Evolutionary conservation across 1,284 basidiomycete genomes (phyloP).

Genomic region (Caloboletus firmus): DNA sequence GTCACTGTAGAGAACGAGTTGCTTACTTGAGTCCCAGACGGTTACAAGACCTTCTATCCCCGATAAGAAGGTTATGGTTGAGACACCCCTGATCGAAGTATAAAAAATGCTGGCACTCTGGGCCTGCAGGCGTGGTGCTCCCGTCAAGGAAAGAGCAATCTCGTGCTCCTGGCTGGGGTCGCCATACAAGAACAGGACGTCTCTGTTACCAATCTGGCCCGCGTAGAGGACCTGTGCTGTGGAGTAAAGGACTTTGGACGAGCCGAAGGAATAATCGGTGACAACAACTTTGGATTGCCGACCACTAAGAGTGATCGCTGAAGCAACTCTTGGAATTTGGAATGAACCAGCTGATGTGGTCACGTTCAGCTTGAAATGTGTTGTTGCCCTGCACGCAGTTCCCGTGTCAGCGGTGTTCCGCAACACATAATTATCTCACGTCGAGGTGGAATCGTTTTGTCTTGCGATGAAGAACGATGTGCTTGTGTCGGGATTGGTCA

Average conservation of each 20-base stretch:
- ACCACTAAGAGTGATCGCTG: slow-evolving; percentile 58
- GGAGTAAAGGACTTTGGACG: slow-evolving; percentile 56
- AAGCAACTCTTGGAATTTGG: slow-evolving; percentile 52
- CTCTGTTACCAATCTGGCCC: slow-evolving; percentile 62
- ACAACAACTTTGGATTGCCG: slow-evolving; percentile 70
- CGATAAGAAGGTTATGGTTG: slow-evolving; percentile 49
- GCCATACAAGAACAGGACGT: slow-evolving; percentile 70
- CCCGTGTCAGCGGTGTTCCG: slow-evolving; percentile 5
- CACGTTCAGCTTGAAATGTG: slow-evolving; percentile 56
- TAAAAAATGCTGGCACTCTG: slow-evolving; percentile 38
- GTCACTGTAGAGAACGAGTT: slow-evolving; percentile 68
- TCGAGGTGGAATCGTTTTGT: slow-evolving; percentile 64
- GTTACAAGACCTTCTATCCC: slow-evolving; percentile 61
- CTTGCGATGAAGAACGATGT: slow-evolving; percentile 71
- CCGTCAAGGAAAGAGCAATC: slow-evolving; percentile 47
- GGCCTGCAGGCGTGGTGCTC: slow-evolving; percentile 42
- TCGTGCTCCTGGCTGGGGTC: slow-evolving; percentile 61
- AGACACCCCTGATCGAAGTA: slow-evolving; percentile 26
- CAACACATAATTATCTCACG: slow-evolving; percentile 42
- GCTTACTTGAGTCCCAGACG: slow-evolving; percentile 62
- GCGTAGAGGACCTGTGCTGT: slow-evolving; percentile 70
- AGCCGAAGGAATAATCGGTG: slow-evolving; percentile 67
- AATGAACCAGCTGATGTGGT: slow-evolving; percentile 50
- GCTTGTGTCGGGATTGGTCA: slow-evolving; percentile 64
- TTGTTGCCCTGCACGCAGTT: slow-evolving; percentile 41